A percentile compares a stretch with the other conserved stretches of the same genome.
Conservation (phyloP, 306 rosid genomes). For the Hippophae rhamnoides region DNA sequence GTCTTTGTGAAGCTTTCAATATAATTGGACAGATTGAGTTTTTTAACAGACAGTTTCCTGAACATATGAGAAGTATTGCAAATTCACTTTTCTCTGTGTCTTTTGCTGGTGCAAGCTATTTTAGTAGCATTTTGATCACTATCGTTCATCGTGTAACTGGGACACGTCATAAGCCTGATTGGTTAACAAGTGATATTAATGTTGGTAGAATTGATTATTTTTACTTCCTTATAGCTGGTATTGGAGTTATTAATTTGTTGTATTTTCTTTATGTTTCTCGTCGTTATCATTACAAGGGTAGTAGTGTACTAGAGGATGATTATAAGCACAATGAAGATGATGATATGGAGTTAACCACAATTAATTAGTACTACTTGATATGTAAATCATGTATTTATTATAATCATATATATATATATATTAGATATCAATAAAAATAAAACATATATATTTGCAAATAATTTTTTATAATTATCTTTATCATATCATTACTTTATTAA, state of each 20-base stretch:
- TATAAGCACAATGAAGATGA: constrained; percentile 10
- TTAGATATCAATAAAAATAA: no score
- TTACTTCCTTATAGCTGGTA: constrained; percentile 42
- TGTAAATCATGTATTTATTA: no score
- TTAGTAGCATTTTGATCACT: constrained; percentile 33
- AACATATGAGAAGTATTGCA: constrained; percentile 33
- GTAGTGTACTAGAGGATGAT: neutral
- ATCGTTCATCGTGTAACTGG: constrained; percentile 32
- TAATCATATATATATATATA: no score
- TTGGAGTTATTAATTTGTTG: constrained; percentile 38
- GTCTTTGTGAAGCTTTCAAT: constrained; percentile 21
- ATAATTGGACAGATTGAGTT: constrained; percentile 37
- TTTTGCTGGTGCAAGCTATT: constrained; percentile 44
- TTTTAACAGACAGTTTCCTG: constrained; percentile 44
- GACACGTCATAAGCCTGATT: constrained; percentile 28
- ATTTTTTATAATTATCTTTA: no score
- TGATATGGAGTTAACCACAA: constrained; percentile 33
- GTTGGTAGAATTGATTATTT: constrained; percentile 62
- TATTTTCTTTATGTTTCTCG: constrained; percentile 41
- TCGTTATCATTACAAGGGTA: constrained; percentile 44
- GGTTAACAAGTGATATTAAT: constrained; percentile 60
- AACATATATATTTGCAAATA: no score
- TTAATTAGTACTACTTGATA: constrained; percentile 3
- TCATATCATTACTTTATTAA: no score
- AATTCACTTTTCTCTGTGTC: constrained; percentile 51